Evolutionary conservation across 495 filamentous ascomycete genomes (phyloP).

Genomic region (Acidomyces sp.): DNA sequence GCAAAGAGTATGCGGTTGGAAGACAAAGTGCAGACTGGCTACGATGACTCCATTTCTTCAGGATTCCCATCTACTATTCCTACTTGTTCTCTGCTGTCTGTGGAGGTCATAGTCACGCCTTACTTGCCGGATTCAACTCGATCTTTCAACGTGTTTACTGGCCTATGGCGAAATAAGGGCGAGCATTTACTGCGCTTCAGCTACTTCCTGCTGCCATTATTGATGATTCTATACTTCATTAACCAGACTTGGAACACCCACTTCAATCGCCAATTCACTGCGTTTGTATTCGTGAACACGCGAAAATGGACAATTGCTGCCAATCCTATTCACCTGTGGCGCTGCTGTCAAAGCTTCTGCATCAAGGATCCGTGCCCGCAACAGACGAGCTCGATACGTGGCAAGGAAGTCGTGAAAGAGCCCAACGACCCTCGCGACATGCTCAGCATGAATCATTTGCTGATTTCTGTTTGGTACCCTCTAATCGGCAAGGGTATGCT

Average conservation of each 20-base stretch:
- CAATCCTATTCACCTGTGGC: conserved; percentile 37
- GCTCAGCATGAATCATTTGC: conserved; percentile 40
- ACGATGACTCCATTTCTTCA: conserved; percentile 11
- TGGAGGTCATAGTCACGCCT: neutral
- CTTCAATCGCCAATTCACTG: conserved; percentile 33
- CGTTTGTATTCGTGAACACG: conserved; percentile 33
- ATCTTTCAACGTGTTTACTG: conserved; percentile 38
- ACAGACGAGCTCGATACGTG: conserved; percentile 14
- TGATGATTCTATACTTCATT: conserved; percentile 45
- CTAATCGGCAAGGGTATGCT: conserved; percentile 42
- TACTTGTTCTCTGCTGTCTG: conserved; percentile 3
- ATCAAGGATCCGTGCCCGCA: conserved; percentile 35
- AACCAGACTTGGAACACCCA: conserved; percentile 42
- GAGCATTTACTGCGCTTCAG: conserved; percentile 38
- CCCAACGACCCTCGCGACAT: conserved; percentile 23
- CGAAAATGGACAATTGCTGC: conserved; percentile 34
- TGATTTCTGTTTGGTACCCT: conserved; percentile 40
- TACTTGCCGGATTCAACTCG: neutral
- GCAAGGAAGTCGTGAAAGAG: conserved; percentile 4
- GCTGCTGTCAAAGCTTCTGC: conserved; percentile 39
- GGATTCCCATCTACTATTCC: conserved; percentile 7
- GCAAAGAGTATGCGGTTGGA: conserved; percentile 9
- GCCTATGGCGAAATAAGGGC: conserved; percentile 36
- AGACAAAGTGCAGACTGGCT: conserved; percentile 13
- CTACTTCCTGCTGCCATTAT: conserved; percentile 35